phyloP scores from a whole-genome alignment of 768 basidiomycete genomes.

The Phanerochaete sordida region DNA sequence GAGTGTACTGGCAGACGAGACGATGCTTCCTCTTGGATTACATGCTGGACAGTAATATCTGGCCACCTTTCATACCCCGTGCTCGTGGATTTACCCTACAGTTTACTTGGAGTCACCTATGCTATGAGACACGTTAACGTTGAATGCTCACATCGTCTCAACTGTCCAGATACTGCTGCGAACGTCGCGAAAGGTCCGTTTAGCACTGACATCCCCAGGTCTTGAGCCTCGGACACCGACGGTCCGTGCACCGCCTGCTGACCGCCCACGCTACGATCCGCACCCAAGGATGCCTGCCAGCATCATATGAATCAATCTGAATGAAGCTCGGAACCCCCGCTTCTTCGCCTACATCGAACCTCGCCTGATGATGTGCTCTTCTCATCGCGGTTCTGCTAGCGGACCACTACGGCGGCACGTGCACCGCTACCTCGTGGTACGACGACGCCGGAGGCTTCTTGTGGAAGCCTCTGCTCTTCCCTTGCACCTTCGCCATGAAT shows the following conservation, averaged over 20 bases:
- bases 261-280: background rate
- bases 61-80: slow-evolving; percentile 13
- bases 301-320: too few species aligned
- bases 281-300: background rate
- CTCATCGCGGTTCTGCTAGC: background rate
- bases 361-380: background rate
- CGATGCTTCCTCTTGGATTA: slow-evolving; percentile 44
- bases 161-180: too few species aligned
- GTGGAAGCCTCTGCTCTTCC: background rate
- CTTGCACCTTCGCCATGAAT: background rate
- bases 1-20: slow-evolving; percentile 29
- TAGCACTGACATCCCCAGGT: background rate
- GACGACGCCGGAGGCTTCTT: background rate
- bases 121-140: slow-evolving; percentile 3
- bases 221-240: background rate
- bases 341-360: background rate
- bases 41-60: background rate
- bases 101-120: background rate
- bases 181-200: too few species aligned
- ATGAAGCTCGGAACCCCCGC: too few species aligned
- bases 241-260: background rate
- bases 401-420: background rate
- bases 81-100: background rate
- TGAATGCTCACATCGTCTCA: too few species aligned
- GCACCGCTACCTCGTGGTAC: background rate